Evolutionary conservation across 768 basidiomycete genomes (phyloP).

Genomic region (Phylloporus rhodoxanthus): DNA sequence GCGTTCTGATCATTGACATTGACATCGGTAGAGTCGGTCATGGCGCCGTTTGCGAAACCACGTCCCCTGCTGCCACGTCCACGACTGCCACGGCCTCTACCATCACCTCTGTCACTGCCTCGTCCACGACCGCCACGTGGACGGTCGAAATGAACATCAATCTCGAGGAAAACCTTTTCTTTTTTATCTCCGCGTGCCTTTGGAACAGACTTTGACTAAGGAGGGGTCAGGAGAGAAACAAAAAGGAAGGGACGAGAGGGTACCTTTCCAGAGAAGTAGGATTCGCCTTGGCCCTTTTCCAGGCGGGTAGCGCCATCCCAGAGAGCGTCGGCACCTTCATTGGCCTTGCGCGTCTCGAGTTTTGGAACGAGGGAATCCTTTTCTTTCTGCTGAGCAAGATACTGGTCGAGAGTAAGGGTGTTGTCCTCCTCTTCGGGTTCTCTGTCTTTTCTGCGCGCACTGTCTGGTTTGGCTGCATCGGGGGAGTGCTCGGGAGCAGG

Average conservation of each 20-base stretch:
- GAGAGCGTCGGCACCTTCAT: constrained; percentile 65
- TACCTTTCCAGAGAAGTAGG: constrained; percentile 92
- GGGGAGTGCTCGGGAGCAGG: constrained; percentile 29
- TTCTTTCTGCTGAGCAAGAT: constrained; percentile 76
- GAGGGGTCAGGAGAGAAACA: constrained; percentile 1
- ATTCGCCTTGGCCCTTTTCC: constrained; percentile 58
- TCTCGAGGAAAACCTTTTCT: constrained; percentile 88
- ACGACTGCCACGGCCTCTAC: constrained; percentile 41
- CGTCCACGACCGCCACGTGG: constrained; percentile 60
- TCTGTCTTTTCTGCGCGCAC: constrained; percentile 41
- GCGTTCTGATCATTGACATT: constrained; percentile 79
- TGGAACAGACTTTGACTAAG: constrained; percentile 56
- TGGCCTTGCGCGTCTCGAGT: constrained; percentile 71
- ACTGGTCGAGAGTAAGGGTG: constrained; percentile 91
- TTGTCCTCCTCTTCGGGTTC: constrained; percentile 87
- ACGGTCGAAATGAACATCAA: constrained; percentile 84
- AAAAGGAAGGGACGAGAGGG: constrained; percentile 11
- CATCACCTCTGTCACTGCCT: constrained; percentile 44
- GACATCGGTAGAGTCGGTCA: constrained; percentile 51
- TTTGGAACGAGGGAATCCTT: constrained; percentile 60
- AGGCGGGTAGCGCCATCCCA: constrained; percentile 70
- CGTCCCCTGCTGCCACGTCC: constrained; percentile 40
- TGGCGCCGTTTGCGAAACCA: constrained; percentile 37
- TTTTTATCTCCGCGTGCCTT: constrained; percentile 76
- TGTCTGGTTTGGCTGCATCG: constrained; percentile 35